Evolutionary conservation across 306 rosid species (phyloP).

Genomic region (Crataegus laevigata): DNA sequence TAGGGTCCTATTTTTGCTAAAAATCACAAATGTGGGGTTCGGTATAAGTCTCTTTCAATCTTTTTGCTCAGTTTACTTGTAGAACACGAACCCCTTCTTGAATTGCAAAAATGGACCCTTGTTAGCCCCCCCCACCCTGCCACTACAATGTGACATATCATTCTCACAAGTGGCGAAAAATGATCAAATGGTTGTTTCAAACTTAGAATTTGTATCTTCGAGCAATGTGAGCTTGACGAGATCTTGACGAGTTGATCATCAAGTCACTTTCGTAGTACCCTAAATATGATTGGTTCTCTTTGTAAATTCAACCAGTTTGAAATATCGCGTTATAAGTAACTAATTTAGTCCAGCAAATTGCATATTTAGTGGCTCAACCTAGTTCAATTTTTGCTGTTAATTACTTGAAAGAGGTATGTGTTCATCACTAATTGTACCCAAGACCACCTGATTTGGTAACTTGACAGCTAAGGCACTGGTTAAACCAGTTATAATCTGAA

Average conservation of each 20-base stretch:
- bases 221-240: not conserved
- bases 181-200: not conserved
- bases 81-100: not conserved
- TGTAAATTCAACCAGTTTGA: not conserved
- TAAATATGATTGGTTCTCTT: too few relatives aligned
- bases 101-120: not conserved
- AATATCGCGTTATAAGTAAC: not conserved
- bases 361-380: not conserved
- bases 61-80: conserved; percentile 4
- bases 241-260: not conserved
- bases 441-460: not conserved
- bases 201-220: not conserved
- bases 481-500: not conserved
- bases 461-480: not conserved
- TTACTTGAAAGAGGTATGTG: not conserved
- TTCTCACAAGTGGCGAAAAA: not conserved
- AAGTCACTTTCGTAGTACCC: not conserved
- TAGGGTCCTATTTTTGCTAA: conserved; percentile 21
- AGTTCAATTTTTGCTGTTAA: not conserved
- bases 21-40: conserved; percentile 31
- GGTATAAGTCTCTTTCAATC: conserved; percentile 30
- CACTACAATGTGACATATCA: not conserved
- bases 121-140: not conserved
- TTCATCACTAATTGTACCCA: not conserved
- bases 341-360: not conserved